Base-by-base conservation (phyloP, 2,329 filamentous ascomycete genomes). In the Aspergillus vadensis region DNA sequence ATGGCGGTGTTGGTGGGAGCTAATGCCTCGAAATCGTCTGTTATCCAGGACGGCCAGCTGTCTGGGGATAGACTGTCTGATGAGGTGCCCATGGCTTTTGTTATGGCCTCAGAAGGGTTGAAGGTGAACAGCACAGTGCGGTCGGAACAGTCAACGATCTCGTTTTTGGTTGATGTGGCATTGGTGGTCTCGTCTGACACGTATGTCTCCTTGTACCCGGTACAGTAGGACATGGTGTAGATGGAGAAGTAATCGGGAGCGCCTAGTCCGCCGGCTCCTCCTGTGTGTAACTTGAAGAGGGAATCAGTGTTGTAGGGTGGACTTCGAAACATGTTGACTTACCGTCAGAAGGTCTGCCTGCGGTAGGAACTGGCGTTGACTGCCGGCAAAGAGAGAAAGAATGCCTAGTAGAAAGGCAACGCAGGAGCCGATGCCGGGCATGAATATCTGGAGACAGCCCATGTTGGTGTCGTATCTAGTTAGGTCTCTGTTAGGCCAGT, bases 181-280 rank as follows among this genome's bases (percentile, higher is more conserved):
- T 43, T 49, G 25, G 23, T 52, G 30, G 51, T 55, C 41, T 49
- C 57, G 8, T 51, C 49, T 14, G 51, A 23, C 1, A 32, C 25
- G 27, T 43, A 44, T 12, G 15, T 32, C 9, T 52, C 52, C 4
- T 48, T 39, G 15, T 51, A 49, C 2, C 58, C 53, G 3, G 41
- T 53, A 17, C 58, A 60, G 47, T 60, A 60, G 10, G 58, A 60
- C 58, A 60, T 60, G 21, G 54, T 38, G 14, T 60, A 60, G 2
- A 60, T 36, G 23, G 52, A 47, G 52, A 60, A 60, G 32, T 56
- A 60, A 36, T 60, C 58, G 17, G 58, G 58, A 1, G 52, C 53
- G 1, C 52, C 52, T 12, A n/a, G 15, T 15, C 27, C 58, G 17
- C 54, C 30, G 25, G 25, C 17, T 14, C 58, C 27, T 53, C 44